Evolutionary conservation across 2,329 filamentous ascomycete species (phyloP), one percentile per base, ranked within the genome.

Genomic region (Alternaria sp.): DNA sequence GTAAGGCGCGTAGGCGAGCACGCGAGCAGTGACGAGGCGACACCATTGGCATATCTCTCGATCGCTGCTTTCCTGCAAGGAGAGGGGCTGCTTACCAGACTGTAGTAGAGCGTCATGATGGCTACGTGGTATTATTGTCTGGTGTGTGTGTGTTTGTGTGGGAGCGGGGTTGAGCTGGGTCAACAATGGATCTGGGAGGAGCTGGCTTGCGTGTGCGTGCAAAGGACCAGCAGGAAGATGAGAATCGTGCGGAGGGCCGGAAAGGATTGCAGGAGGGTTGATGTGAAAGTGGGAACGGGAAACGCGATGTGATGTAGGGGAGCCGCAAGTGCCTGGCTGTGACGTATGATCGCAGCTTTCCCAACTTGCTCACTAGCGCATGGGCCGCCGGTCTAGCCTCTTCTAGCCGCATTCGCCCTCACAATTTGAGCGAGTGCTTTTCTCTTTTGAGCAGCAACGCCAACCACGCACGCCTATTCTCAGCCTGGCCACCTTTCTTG

Each of bases 51-150:
- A 40, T 40, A 15, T 40, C 36, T 40, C 36, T 40, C 36, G n/a
- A 40, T 3, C 15, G 36, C 36, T 40, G 36, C 36, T 40, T 11
- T 40, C 36, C 15, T 40, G n/a, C 36, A 40, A 40, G 15, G 36
- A 17, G 36, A 17, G 36, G 36, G 36, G 36, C 36, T 40, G 84
- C 87, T 78, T 85, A 89, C 88, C 64, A 90, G 83, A 74, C 86
- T 89, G 84, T 89, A 90, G 82, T 90, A 90, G 77, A 90, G 87
- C 77, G 88, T 90, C 88, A 90, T 90, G 70, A 74, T 87, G 81
- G 78, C 80, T 75, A 72, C 70, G 67, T 79, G 71, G 64, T 73
- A 70, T 64, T 68, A 59, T 70, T 65, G 61, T 65, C 63, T 63
- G 36, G 36, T 40, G 36, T 17, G 36, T 36, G 62, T 40, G 62